phyloP scores from a whole-genome alignment of 768 basidiomycete species.

The Tulasnella sp. region DNA sequence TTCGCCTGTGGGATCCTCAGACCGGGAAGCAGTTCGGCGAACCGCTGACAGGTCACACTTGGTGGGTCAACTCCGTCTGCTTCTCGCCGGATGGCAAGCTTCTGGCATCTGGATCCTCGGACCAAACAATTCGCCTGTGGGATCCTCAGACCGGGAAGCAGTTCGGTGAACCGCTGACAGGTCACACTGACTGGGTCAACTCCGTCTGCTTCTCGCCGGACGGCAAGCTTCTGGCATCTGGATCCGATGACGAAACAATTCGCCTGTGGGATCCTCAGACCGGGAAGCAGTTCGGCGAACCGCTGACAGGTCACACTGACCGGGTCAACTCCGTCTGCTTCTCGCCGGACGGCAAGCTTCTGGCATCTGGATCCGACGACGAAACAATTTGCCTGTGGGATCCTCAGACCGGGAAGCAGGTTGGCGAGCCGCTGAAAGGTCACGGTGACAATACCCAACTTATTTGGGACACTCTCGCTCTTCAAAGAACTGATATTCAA shows the following conservation, averaged over 20 bases:
- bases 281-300: neutral
- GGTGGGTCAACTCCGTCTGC: slow-evolving; percentile 41
- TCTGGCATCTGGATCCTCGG: slow-evolving; percentile 15
- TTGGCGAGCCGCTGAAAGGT: neutral
- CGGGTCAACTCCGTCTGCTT: neutral
- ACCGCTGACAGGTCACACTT: slow-evolving; percentile 82
- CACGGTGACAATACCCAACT: no score
- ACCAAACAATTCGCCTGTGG: slow-evolving; percentile 53
- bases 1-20: slow-evolving; percentile 82
- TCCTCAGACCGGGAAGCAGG: neutral
- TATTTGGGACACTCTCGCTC: neutral
- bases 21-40: slow-evolving; percentile 82
- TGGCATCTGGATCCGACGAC: neutral
- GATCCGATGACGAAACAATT: slow-evolving; percentile 13
- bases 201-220: slow-evolving; percentile 19
- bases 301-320: neutral
- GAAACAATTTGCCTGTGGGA: neutral
- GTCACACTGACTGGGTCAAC: slow-evolving; percentile 74
- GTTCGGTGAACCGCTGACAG: slow-evolving; percentile 80
- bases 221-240: slow-evolving; percentile 9
- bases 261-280: slow-evolving; percentile 12
- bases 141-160: slow-evolving; percentile 85
- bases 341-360: neutral
- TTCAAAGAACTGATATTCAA: no score
- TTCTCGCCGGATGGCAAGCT: slow-evolving; percentile 18